Evolutionary conservation across 805 yeast genomes (phyloP).

Genomic region (Candida loeiensis): DNA sequence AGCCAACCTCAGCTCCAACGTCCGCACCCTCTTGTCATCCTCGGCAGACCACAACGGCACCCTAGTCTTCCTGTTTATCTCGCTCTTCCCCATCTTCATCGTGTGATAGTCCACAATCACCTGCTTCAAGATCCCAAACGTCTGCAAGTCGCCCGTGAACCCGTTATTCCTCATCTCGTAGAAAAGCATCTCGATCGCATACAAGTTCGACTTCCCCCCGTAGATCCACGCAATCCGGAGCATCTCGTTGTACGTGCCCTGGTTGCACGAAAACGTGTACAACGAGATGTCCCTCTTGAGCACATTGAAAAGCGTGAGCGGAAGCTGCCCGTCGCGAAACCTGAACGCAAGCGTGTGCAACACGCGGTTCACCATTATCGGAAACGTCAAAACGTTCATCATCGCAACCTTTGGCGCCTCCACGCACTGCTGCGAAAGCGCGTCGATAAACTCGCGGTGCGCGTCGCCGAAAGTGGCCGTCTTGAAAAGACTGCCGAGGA

Average conservation of each 20-base stretch:
- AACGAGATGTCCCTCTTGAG: conserved; percentile 31
- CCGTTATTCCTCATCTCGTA: conserved; percentile 43
- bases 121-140: conserved; percentile 34
- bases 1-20: conserved; percentile 17
- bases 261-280: conserved; percentile 36
- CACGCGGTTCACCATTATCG: conserved; percentile 32
- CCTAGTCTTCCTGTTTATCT: conserved; percentile 17
- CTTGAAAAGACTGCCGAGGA: conserved; percentile 5
- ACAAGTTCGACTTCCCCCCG: conserved; percentile 34
- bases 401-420: conserved; percentile 22
- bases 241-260: conserved; percentile 39
- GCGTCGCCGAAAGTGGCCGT: conserved; percentile 13
- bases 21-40: conserved; percentile 30
- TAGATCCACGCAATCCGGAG: conserved; percentile 35
- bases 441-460: conserved; percentile 20
- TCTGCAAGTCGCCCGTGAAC: conserved; percentile 32
- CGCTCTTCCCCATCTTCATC: conserved; percentile 29
- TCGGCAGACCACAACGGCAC: conserved; percentile 37
- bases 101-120: conserved; percentile 33
- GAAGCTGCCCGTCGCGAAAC: conserved; percentile 34
- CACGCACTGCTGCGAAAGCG: conserved; percentile 14
- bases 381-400: conserved; percentile 33
- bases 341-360: conserved; percentile 22
- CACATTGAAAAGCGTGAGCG: conserved; percentile 33
- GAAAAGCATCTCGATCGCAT: conserved; percentile 30